Conservation (phyloP, 1,139 yeast genomes). For the Candida sanyaensis region DNA sequence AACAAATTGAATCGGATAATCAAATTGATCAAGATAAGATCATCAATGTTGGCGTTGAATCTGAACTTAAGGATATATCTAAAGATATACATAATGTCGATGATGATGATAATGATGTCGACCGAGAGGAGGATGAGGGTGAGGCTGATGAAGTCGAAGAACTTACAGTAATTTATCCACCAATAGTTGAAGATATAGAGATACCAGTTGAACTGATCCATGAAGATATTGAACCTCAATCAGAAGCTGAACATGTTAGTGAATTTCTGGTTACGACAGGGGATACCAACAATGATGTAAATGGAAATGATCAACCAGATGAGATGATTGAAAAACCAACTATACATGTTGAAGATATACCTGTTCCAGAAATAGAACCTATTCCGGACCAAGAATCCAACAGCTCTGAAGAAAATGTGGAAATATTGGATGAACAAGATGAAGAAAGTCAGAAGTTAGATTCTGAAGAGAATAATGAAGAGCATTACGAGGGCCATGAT, state of each 20-base stretch:
- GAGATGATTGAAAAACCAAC: too few species aligned
- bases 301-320: too few species aligned
- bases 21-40: too few species aligned
- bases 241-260: background rate
- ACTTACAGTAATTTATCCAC: too few species aligned
- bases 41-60: background rate
- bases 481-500: background rate
- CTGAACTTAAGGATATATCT: background rate
- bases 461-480: conserved; percentile 1
- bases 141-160: too few species aligned
- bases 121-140: too few species aligned
- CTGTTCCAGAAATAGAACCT: conserved; percentile 2
- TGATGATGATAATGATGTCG: too few species aligned
- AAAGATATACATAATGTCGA: too few species aligned
- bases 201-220: too few species aligned
- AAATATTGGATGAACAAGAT: conserved; percentile 6
- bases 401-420: conserved; percentile 6
- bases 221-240: background rate
- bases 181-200: too few species aligned
- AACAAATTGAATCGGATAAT: background rate
- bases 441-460: conserved; percentile 11
- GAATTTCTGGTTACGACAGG: too few species aligned
- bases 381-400: background rate
- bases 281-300: too few species aligned
- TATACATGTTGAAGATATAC: background rate